Evolutionary conservation across 2,329 filamentous ascomycete genomes (phyloP).

Genomic region (Didymellaceae sp.): DNA sequence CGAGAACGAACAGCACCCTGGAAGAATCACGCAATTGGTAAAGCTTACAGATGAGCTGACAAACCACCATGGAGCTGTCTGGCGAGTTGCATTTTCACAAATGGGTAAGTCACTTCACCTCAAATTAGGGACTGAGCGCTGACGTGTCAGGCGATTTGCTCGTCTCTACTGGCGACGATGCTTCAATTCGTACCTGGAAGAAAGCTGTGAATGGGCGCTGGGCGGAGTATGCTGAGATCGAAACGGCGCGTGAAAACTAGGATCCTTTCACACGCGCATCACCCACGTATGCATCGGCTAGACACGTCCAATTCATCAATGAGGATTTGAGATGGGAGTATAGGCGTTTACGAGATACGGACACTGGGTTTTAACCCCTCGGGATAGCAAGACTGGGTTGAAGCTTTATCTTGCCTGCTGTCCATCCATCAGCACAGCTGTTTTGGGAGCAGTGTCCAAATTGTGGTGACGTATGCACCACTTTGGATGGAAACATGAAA

Average conservation of each 20-base stretch:
- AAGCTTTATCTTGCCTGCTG: background rate
- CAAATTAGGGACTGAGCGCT: constrained; percentile 2
- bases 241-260: constrained; percentile 45
- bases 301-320: background rate
- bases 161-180: constrained; percentile 78
- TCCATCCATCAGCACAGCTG: background rate
- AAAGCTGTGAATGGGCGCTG: constrained; percentile 56
- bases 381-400: background rate
- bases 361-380: background rate
- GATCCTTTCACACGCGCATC: background rate
- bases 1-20: constrained; percentile 64
- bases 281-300: background rate
- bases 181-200: constrained; percentile 61
- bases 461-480: background rate
- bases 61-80: constrained; percentile 73
- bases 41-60: constrained; percentile 71
- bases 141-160: constrained; percentile 68
- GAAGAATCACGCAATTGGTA: constrained; percentile 69
- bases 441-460: background rate
- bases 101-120: constrained; percentile 45
- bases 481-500: constrained; percentile 4
- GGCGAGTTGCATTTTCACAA: constrained; percentile 72
- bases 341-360: background rate
- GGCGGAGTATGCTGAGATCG: constrained; percentile 58
- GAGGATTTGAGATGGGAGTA: background rate